A percentile compares a stretch with the other conserved stretches of the same genome.
These are phyloP conservation scores for Geosmithia flava DNA, from an alignment of 2,329 filamentous ascomycete species.

Conservation along the genomic window DNA sequence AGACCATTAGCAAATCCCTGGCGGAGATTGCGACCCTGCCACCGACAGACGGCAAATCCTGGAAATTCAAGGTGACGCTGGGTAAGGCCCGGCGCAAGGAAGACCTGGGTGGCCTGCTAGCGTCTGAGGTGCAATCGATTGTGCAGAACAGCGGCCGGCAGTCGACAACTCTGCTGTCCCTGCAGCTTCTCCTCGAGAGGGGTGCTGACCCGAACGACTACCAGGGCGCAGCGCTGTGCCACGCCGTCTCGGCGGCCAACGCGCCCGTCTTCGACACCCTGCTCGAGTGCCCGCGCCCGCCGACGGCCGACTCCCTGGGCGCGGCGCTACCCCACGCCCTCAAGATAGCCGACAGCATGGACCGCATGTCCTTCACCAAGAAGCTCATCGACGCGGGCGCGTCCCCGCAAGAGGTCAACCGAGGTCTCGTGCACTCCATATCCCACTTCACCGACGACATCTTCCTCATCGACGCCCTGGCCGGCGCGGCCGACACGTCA, in stretches of 20 bases:
- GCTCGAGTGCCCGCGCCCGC: slow-evolving; percentile 21
- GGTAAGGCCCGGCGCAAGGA: slow-evolving; percentile 27
- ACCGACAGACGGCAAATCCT: slow-evolving; percentile 30
- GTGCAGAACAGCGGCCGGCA: slow-evolving; percentile 22
- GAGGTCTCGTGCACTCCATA: slow-evolving; percentile 39
- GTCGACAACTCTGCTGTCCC: slow-evolving; percentile 26
- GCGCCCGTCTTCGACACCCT: slow-evolving; percentile 34
- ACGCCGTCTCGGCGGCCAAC: slow-evolving; percentile 33
- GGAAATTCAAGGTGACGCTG: slow-evolving; percentile 36
- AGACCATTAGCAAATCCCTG: slow-evolving; percentile 30
- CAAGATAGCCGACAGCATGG: slow-evolving; percentile 35
- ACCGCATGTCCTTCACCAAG: slow-evolving; percentile 36
- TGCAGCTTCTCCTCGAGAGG: slow-evolving; percentile 33
- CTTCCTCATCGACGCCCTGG: slow-evolving; percentile 31
- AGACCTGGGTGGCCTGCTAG: slow-evolving; percentile 30
- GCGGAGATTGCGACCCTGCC: slow-evolving; percentile 28
- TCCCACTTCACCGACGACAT: slow-evolving; percentile 33
- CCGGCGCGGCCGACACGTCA: slow-evolving; percentile 31
- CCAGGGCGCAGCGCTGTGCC: slow-evolving; percentile 36
- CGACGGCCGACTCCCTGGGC: slow-evolving; percentile 29
- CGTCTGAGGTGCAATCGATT: slow-evolving; percentile 35
- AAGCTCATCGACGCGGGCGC: slow-evolving; percentile 37
- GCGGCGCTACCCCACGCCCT: slow-evolving; percentile 39
- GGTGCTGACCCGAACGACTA: slow-evolving; percentile 43
- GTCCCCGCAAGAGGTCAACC: slow-evolving; percentile 31